A percentile compares a stretch with the other conserved stretches of the same genome.
Evolutionary conservation across 148 eudicot genomes (phyloP).

Genomic region (Rhododendron griersonianum): DNA sequence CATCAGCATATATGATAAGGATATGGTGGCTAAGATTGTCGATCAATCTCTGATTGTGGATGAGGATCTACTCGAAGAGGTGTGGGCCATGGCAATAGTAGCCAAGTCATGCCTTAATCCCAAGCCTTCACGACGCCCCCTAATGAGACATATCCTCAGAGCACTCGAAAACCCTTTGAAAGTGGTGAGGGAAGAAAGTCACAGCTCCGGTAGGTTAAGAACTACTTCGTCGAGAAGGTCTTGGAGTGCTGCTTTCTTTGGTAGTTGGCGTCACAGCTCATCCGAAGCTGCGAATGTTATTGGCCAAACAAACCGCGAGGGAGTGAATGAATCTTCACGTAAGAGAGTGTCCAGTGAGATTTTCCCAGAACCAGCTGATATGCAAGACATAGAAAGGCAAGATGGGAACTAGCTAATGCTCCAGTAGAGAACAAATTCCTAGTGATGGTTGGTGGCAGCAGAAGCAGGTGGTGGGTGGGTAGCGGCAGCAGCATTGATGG

Average conservation of each 20-base stretch:
- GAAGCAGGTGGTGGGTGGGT: background rate
- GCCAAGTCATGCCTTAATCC: constrained; percentile 46
- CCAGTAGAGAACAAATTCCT: background rate
- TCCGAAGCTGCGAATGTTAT: constrained; percentile 15
- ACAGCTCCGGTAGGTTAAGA: constrained; percentile 29
- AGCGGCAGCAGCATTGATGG: background rate
- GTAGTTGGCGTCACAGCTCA: constrained; percentile 42
- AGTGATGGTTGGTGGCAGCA: background rate
- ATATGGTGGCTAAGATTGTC: constrained; percentile 29
- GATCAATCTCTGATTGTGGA: constrained; percentile 34
- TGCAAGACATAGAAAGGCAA: constrained; percentile 26
- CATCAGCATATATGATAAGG: constrained; percentile 29
- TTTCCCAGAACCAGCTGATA: constrained; percentile 32
- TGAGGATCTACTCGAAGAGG: constrained; percentile 44
- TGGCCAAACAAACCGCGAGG: constrained; percentile 18
- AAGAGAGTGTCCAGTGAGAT: constrained; percentile 40
- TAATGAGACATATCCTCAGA: constrained; percentile 34
- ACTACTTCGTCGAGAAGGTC: constrained; percentile 31
- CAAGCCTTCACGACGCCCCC: constrained; percentile 34
- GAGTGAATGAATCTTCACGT: constrained; percentile 19
- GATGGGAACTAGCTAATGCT: constrained; percentile 6
- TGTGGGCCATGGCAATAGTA: constrained; percentile 46
- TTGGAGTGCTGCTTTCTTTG: constrained; percentile 38
- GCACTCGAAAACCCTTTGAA: constrained; percentile 44
- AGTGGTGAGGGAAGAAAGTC: constrained; percentile 35